Percentiles rank a stretch among this genome's conserved stretches.
phyloP scores from a whole-genome alignment of 768 basidiomycete genomes.

The Phlegmacium glaucopus region DNA sequence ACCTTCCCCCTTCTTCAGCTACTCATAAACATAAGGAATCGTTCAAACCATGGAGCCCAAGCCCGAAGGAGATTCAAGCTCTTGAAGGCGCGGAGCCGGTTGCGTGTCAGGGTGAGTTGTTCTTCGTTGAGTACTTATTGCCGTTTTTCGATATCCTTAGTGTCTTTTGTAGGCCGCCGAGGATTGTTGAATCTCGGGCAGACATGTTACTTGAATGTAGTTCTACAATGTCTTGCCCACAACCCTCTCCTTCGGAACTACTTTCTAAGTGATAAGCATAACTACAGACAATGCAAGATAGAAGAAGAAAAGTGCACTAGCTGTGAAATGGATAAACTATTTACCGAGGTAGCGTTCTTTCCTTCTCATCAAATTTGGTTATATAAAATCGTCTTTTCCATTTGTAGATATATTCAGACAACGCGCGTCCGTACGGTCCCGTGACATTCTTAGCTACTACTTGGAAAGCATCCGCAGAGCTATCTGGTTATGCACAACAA shows the following conservation, averaged over 20 bases:
- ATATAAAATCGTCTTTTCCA: too few species aligned
- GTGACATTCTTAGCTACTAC: slow-evolving; percentile 78
- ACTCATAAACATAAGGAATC: slow-evolving; percentile 33
- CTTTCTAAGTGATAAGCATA: slow-evolving; percentile 90
- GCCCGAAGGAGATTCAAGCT: slow-evolving; percentile 33
- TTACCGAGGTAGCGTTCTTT: slow-evolving; percentile 56
- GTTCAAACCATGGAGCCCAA: slow-evolving; percentile 38
- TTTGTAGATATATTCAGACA: slow-evolving; percentile 52
- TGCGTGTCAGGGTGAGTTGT: slow-evolving; percentile 68
- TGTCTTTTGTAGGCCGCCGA: slow-evolving; percentile 53
- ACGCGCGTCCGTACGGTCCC: slow-evolving; percentile 69
- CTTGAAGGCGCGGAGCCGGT: slow-evolving; percentile 50
- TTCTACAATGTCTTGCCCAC: slow-evolving; percentile 85
- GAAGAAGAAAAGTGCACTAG: slow-evolving; percentile 76
- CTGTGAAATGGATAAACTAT: slow-evolving; percentile 91
- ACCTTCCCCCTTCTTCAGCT: slow-evolving; percentile 20
- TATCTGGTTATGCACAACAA: slow-evolving; percentile 92
- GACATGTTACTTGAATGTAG: slow-evolving; percentile 92
- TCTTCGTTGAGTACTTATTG: background rate
- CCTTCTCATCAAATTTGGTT: background rate
- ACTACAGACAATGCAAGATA: slow-evolving; percentile 61
- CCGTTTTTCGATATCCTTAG: slow-evolving; percentile 1
- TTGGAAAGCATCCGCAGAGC: slow-evolving; percentile 77
- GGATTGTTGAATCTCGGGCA: slow-evolving; percentile 87
- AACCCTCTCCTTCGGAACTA: slow-evolving; percentile 88